Conservation (phyloP, 257 asterid species). For the Penstemon davidsonii region DNA sequence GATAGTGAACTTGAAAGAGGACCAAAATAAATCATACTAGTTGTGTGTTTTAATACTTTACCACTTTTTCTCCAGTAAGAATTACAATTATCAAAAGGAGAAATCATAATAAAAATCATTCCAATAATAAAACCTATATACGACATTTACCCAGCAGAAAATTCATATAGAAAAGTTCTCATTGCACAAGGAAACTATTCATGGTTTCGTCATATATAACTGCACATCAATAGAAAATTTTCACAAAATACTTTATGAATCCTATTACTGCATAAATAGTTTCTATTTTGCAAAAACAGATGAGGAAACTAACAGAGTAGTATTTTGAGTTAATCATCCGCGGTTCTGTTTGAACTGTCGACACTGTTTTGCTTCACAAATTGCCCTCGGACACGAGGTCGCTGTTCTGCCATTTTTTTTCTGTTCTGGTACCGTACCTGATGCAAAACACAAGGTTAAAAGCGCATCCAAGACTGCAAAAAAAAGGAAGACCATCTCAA, state of each 20-base stretch:
- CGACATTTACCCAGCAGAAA: slow-evolving; percentile 6
- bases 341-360: slow-evolving; percentile 44
- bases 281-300: slow-evolving; percentile 29
- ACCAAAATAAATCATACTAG: no score
- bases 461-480: slow-evolving; percentile 10
- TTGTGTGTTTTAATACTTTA: no score
- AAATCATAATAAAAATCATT: neutral
- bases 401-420: slow-evolving; percentile 65
- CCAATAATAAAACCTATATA: neutral
- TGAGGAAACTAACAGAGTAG: slow-evolving; percentile 13
- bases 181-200: slow-evolving; percentile 16
- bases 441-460: slow-evolving; percentile 11
- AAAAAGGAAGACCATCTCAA: neutral
- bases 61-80: no score
- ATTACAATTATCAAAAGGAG: no score
- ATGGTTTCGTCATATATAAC: slow-evolving; percentile 10
- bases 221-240: slow-evolving; percentile 5
- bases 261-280: slow-evolving; percentile 23
- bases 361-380: slow-evolving; percentile 50
- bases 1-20: no score
- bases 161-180: slow-evolving; percentile 19
- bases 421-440: slow-evolving; percentile 60
- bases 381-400: slow-evolving; percentile 65
- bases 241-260: slow-evolving; percentile 17
- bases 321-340: slow-evolving; percentile 38